Percentiles rank a stretch among this genome's conserved stretches.
Evolutionary conservation across 441 rosid genomes (phyloP).

Genomic region (Erodium moschatum): DNA sequence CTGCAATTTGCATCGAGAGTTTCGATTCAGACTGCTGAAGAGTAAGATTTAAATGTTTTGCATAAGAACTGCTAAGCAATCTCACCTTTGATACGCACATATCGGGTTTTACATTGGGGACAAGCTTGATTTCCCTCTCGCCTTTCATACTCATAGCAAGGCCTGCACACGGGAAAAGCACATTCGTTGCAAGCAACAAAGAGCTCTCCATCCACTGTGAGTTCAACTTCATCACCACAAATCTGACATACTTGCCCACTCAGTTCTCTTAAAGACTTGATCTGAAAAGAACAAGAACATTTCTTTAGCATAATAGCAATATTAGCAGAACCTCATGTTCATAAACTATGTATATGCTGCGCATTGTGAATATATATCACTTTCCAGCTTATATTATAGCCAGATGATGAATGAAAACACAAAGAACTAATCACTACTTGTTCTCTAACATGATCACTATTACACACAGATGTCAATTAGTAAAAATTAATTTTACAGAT

Average conservation of each 20-base stretch:
- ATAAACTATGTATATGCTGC: background rate
- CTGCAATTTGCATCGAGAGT: conserved; percentile 28
- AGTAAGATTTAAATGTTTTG: background rate
- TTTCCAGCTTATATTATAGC: background rate
- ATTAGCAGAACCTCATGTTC: conserved; percentile 14
- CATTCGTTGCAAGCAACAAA: conserved; percentile 90
- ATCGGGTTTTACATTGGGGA: conserved; percentile 78
- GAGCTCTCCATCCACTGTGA: conserved; percentile 54
- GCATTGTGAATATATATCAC: background rate
- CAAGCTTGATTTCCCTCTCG: conserved; percentile 75
- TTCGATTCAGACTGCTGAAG: conserved; percentile 3
- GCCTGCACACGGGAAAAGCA: conserved; percentile 82
- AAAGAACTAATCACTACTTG: too few species aligned
- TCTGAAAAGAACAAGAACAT: conserved; percentile 30
- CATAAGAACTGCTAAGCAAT: conserved; percentile 6
- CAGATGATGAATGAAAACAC: background rate
- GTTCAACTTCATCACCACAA: conserved; percentile 72
- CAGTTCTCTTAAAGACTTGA: conserved; percentile 53
- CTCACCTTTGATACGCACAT: conserved; percentile 63
- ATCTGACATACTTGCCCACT: conserved; percentile 72
- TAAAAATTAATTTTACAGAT: background rate
- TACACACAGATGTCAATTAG: background rate
- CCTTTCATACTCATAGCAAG: conserved; percentile 85
- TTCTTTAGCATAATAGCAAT: conserved; percentile 6
- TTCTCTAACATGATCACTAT: too few species aligned